Evolutionary conservation across 2,329 filamentous ascomycete genomes (phyloP), one percentile per base, ranked within the genome.

Genomic region (Xenoacremonium recifei): DNA sequence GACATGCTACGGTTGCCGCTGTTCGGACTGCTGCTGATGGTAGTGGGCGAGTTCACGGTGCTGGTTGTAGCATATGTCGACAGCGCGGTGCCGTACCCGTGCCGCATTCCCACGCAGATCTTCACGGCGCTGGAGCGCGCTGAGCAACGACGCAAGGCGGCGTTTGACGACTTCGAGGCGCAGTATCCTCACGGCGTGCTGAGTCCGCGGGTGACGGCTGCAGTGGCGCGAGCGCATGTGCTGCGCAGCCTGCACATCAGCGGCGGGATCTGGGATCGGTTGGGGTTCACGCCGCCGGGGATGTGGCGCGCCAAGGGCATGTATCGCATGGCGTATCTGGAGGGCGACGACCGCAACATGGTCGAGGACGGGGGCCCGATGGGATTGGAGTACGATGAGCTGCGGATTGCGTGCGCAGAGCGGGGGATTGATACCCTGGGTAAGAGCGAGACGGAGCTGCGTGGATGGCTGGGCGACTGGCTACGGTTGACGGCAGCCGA

Each of bases 1-100:
- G 93, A 97, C 63, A 68, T 89, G 34, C 69, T 80, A n/a, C 83
- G 89, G 18, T 72, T 96, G 39, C 89, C 91, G 0, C 64, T 87
- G 2, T 96, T 99, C 61, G 83, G 72, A 0, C 47, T 95, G 3
- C 69, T 96, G 37, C 73, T 96, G 6, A 57, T 92, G 1, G 49
- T 95, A 13, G 88, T 87, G 61, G 92, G 90, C 19, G 92, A 97
- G 66, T 85, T 95, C 67, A 88, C 91, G 2, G 89, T 91, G 0
- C 60, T 97, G 5, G 67, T 95, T 5, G 85, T 95, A 2, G 70
- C 90, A 6, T 77, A 82, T 21, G 69, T 95, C 19, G 82, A 83
- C 16, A 70, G 70, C 27, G 71, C 89, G 17, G 86, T 95, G 19
- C 92, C 92, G 0, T 80, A 81, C 54, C 85, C 89, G 0, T 96